phyloP scores from a whole-genome alignment of 352 stramenopile genomes.

The Globisporangium cylindrosporum region DNA sequence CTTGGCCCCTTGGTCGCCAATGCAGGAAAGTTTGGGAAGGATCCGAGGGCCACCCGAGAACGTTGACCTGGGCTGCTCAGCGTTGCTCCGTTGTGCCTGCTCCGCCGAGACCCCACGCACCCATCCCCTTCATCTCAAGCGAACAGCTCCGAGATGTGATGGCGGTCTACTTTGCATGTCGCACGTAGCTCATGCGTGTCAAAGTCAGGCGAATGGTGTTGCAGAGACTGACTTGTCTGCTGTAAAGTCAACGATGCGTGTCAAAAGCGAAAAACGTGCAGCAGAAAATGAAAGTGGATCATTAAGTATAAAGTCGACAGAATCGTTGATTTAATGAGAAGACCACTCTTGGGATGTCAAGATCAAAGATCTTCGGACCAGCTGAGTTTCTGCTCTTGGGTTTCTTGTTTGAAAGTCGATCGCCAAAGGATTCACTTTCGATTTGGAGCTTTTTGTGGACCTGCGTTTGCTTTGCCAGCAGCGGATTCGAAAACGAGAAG shows the following conservation, averaged over 20 bases:
- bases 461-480: not conserved
- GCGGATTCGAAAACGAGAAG: not conserved
- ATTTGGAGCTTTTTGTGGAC: not conserved
- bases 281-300: not conserved
- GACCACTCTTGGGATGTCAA: not conserved
- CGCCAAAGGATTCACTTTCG: not conserved
- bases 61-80: not conserved
- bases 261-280: not conserved
- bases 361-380: not conserved
- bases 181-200: not conserved
- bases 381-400: not conserved
- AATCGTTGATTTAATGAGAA: not conserved
- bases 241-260: not conserved
- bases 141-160: conserved; percentile 1
- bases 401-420: conserved; percentile 1
- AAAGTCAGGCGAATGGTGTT: conserved; percentile 1
- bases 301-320: not conserved
- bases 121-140: not conserved
- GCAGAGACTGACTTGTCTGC: not conserved
- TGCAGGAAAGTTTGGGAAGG: not conserved
- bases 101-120: not conserved
- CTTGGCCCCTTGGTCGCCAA: not conserved
- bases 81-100: not conserved
- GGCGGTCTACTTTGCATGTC: not conserved
- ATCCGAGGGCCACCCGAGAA: not conserved